Evolutionary conservation across 1,284 basidiomycete species (phyloP).

Genomic region (Ceratobasidium sp.): DNA sequence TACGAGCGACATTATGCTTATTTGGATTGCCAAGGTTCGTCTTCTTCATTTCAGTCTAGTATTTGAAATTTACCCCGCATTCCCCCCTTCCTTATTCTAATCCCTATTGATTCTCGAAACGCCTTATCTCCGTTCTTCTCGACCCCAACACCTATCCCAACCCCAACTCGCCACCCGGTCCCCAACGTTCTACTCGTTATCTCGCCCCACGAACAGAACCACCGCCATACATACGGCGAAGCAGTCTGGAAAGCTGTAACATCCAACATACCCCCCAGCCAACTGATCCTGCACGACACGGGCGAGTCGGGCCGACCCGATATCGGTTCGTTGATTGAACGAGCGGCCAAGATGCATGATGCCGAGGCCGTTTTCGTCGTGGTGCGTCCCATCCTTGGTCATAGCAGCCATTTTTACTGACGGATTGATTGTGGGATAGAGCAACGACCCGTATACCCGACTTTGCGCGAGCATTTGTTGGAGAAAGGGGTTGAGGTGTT

Average conservation of each 20-base stretch:
- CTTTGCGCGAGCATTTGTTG: conserved; percentile 35
- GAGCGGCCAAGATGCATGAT: conserved; percentile 29
- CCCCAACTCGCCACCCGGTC: not conserved
- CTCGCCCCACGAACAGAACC: conserved; percentile 10
- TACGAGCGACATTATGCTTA: conserved; percentile 41
- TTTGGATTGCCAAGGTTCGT: conserved; percentile 43
- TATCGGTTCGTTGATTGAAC: conserved; percentile 31
- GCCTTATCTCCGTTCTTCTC: not conserved
- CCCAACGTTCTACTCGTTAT: not conserved
- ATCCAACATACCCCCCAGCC: conserved; percentile 19
- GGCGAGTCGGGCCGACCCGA: conserved; percentile 33
- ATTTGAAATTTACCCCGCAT: not conserved
- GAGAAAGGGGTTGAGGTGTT: conserved; percentile 41
- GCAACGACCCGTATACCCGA: conserved; percentile 23
- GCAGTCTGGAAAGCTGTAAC: conserved; percentile 32
- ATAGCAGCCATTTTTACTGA: not conserved
- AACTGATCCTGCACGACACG: conserved; percentile 39
- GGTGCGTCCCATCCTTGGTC: not conserved
- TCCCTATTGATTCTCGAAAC: not conserved
- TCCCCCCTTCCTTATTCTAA: not conserved
- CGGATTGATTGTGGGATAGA: not conserved
- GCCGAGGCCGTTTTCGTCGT: conserved; percentile 40
- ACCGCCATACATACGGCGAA: conserved; percentile 34
- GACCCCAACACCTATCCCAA: not conserved
- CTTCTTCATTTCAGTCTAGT: not conserved